Base-by-base conservation (phyloP, 495 filamentous ascomycete genomes). In the Xylaria flabelliformis region DNA sequence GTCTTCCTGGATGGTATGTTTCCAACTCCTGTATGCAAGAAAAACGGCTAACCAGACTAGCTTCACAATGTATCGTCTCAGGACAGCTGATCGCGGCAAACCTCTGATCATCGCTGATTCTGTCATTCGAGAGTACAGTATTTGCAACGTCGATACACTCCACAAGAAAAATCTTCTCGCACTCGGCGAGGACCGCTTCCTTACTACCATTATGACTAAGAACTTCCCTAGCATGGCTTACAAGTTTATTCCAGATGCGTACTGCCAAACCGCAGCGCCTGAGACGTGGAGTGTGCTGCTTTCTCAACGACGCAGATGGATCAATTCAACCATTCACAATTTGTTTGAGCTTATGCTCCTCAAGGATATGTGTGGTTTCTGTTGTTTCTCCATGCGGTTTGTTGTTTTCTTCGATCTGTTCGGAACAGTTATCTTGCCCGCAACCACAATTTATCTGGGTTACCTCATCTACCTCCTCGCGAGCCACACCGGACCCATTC, bases 301-400 rank as follows among this genome's bases (percentile, higher is more conserved):
- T 29, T 99, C 96, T 24, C 96, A 99, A 81, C 88, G 96, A 81
- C 94, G 96, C 82, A 90, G 96, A 67, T 99, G 96, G 96, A 99
- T 99, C 82, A 99, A 99, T 82, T 98, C 95, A 2, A 99, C 96
- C 29, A 89, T 99, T 64, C 96, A 99, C 86, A 99, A 99, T 77
- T 79, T 99, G 76, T 91, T 89, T 19, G 96, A 99, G 82, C 83
- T 98, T 76, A 91, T 97, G 72, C 89, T 90, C 73, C 86, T 99
- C 50, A 89, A 93, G 75, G 93, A 99, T 74, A 90, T 99, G 79
- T 99, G 96, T 78, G 96, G 96, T 67, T 99, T 99, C 90, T 99
- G 96, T 82, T 98, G 93, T 82, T 99, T 99, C 86, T 94, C 92
- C 70, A 99, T 99, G 96, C 91, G 96, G 67, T 98, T 99, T 78